A percentile compares a stretch with the other conserved stretches of the same genome.
phyloP scores from a whole-genome alignment of 2,329 filamentous ascomycete genomes.

The Hypoxylon sp. region DNA sequence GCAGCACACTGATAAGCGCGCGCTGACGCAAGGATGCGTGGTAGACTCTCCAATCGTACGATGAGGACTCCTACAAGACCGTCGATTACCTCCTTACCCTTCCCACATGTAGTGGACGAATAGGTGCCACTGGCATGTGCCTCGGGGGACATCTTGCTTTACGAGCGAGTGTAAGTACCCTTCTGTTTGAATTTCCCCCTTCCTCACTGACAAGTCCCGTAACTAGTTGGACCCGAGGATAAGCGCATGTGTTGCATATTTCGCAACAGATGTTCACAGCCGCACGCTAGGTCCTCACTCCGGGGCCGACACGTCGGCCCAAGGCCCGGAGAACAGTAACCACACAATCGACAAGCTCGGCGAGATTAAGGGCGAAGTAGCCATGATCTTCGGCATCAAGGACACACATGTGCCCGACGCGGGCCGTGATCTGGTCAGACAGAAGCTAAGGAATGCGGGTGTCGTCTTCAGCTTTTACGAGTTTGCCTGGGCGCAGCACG shows the following conservation, averaged over 20 bases:
- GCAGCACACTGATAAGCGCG: slow-evolving; percentile 22
- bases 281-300: slow-evolving; percentile 77
- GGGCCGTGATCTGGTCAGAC: slow-evolving; percentile 86
- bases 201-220: slow-evolving; percentile 8
- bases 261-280: slow-evolving; percentile 91
- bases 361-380: slow-evolving; percentile 82
- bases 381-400: slow-evolving; percentile 92
- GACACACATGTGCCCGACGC: slow-evolving; percentile 90
- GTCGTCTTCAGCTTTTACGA: slow-evolving; percentile 87
- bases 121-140: slow-evolving; percentile 91
- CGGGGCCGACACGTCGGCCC: slow-evolving; percentile 63
- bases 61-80: slow-evolving; percentile 79
- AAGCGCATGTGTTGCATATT: slow-evolving; percentile 85
- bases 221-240: slow-evolving; percentile 84
- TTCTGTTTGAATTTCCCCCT: not conserved
- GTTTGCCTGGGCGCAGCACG: slow-evolving; percentile 93
- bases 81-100: slow-evolving; percentile 80
- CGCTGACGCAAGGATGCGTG: slow-evolving; percentile 26
- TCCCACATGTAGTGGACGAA: slow-evolving; percentile 83
- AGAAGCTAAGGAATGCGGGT: slow-evolving; percentile 82
- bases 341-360: slow-evolving; percentile 70
- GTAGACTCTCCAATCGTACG: slow-evolving; percentile 86
- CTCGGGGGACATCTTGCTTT: slow-evolving; percentile 88
- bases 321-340: slow-evolving; percentile 58
- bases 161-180: slow-evolving; percentile 65